These are phyloP conservation scores for Cucumis hystrix DNA, from an alignment of 306 rosid genomes.

Conservation along the genomic window DNA sequence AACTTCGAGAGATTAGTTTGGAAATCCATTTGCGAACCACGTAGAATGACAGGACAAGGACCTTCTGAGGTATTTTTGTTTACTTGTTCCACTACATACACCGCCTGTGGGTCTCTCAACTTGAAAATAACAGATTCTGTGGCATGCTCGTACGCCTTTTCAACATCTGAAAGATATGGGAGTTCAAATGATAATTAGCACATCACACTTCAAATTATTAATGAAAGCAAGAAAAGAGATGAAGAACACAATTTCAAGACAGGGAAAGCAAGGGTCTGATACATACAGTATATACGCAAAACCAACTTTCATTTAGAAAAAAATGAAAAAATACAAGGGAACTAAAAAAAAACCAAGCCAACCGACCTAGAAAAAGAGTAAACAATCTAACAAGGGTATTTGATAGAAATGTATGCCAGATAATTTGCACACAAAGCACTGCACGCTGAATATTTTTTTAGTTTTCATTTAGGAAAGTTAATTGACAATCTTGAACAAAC, in stretches of 20 bases:
- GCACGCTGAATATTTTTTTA: not conserved
- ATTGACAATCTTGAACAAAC: not conserved
- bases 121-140: constrained; percentile 50
- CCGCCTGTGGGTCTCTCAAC: constrained; percentile 47
- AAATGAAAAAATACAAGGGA: too few species aligned
- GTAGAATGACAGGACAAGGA: constrained; percentile 47
- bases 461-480: not conserved
- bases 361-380: too few species aligned
- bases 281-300: not conserved
- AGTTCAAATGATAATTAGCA: not conserved
- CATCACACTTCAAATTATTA: not conserved
- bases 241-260: not conserved
- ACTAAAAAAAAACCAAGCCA: too few species aligned
- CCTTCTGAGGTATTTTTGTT: constrained; percentile 28
- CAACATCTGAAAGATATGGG: constrained; percentile 33
- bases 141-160: constrained; percentile 34
- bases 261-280: not conserved
- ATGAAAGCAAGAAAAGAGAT: not conserved
- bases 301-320: too few species aligned
- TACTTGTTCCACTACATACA: constrained; percentile 36
- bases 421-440: not conserved
- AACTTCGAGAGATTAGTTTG: constrained; percentile 26
- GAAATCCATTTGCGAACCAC: constrained; percentile 51
- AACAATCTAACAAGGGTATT: too few species aligned
- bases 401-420: not conserved